Percentiles rank a stretch among this genome's conserved stretches.
phyloP scores from a whole-genome alignment of 106 monocot species.

The Alisma plantagoaquatica region DNA sequence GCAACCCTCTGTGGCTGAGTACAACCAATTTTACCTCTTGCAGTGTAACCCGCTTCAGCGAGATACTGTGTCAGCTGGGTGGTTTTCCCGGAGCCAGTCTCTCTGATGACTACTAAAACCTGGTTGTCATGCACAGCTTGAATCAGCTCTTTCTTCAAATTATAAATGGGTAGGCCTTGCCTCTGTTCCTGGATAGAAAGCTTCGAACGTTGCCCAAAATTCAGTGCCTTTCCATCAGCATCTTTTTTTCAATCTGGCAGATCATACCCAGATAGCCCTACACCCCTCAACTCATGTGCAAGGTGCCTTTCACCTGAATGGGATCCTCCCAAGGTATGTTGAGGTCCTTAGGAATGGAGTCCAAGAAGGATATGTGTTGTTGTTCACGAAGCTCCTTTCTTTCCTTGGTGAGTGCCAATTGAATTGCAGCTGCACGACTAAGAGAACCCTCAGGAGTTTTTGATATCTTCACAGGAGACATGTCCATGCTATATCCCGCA shows the following conservation, averaged over 20 bases:
- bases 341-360: conserved; percentile 91
- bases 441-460: conserved; percentile 89
- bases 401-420: conserved; percentile 84
- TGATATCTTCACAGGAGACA: conserved; percentile 92
- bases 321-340: conserved; percentile 94
- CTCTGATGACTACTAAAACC: conserved; percentile 55
- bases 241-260: conserved; percentile 98
- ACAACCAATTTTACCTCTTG: conserved; percentile 44
- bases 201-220: conserved; percentile 85
- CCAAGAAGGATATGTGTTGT: conserved; percentile 80
- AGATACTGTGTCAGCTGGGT: conserved; percentile 85
- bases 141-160: conserved; percentile 80
- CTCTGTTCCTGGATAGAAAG: conserved; percentile 83
- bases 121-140: conserved; percentile 88
- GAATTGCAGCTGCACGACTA: conserved; percentile 83
- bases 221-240: conserved; percentile 80
- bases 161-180: conserved; percentile 84
- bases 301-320: conserved; percentile 87
- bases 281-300: conserved; percentile 83
- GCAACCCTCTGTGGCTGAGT: conserved; percentile 79
- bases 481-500: conserved; percentile 72
- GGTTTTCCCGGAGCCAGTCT: conserved; percentile 76
- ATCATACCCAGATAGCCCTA: conserved; percentile 87
- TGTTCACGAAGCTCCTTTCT: conserved; percentile 83
- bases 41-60: conserved; percentile 41